Conservation (phyloP, 768 basidiomycete species). For the Agaricus blazei region DNA sequence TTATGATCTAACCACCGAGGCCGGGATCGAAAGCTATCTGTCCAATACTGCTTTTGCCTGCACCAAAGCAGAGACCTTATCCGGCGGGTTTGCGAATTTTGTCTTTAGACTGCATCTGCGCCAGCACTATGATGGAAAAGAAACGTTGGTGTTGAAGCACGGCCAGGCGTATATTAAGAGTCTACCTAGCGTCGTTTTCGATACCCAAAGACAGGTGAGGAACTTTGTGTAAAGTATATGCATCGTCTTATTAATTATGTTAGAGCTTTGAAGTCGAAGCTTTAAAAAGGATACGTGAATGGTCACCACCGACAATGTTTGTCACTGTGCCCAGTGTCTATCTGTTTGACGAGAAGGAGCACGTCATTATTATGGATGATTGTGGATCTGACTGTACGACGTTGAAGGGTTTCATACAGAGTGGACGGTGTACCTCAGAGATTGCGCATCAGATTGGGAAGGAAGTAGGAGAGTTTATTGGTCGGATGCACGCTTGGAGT, state of each 20-base stretch:
- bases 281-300: constrained; percentile 34
- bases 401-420: constrained; percentile 36
- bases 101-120: constrained; percentile 48
- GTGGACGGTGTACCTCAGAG: constrained; percentile 23
- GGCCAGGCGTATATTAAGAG: constrained; percentile 37
- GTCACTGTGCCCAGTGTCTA: constrained; percentile 46
- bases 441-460: constrained; percentile 41
- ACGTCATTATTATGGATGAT: constrained; percentile 62
- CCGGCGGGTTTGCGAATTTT: constrained; percentile 54
- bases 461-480: constrained; percentile 53
- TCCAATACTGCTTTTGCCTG: constrained; percentile 42
- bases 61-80: constrained; percentile 30
- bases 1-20: constrained; percentile 26
- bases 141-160: constrained; percentile 57
- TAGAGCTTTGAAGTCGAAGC: constrained; percentile 44
- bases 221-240: neutral
- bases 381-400: constrained; percentile 34
- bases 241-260: neutral
- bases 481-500: constrained; percentile 45
- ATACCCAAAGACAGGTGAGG: constrained; percentile 49
- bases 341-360: constrained; percentile 40
- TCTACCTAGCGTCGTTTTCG: constrained; percentile 18
- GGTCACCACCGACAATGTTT: constrained; percentile 29
- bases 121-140: constrained; percentile 31
- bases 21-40: constrained; percentile 39